Evolutionary conservation across 768 basidiomycete species (phyloP).

Genomic region (Boletales sp.): DNA sequence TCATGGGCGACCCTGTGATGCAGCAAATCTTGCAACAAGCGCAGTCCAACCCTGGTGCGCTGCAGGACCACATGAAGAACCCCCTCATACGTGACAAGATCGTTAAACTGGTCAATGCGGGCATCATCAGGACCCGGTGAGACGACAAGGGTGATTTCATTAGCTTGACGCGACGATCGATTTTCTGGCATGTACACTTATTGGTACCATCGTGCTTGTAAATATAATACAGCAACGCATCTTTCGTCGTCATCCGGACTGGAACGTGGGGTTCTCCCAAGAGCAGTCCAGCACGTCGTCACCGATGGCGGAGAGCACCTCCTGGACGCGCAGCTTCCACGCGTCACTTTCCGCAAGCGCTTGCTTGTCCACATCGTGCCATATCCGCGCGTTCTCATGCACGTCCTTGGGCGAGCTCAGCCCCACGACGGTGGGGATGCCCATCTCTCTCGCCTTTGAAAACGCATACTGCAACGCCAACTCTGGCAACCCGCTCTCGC

Average conservation of each 20-base stretch:
- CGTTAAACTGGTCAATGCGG: conserved; percentile 86
- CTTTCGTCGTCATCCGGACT: conserved; percentile 3
- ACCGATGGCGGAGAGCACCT: conserved; percentile 42
- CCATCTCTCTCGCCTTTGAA: conserved; percentile 38
- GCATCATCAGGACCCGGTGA: conserved; percentile 87
- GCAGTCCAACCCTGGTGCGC: conserved; percentile 79
- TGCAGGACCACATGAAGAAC: conserved; percentile 97
- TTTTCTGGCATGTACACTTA: conserved; percentile 19
- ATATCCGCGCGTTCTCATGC: conserved; percentile 65
- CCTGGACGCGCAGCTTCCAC: conserved; percentile 39
- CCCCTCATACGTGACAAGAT: conserved; percentile 77
- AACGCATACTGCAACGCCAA: conserved; percentile 76
- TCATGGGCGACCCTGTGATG: conserved; percentile 91
- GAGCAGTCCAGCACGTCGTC: conserved; percentile 55
- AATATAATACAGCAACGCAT: conserved; percentile 18
- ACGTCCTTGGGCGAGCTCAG: conserved; percentile 71
- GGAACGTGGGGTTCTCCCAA: conserved; percentile 58
- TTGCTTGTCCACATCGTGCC: conserved; percentile 54
- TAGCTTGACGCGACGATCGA: neutral
- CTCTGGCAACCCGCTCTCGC: conserved; percentile 45
- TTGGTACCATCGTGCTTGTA: conserved; percentile 20
- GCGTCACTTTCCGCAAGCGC: conserved; percentile 32
- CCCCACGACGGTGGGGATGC: conserved; percentile 67
- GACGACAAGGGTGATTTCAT: neutral
- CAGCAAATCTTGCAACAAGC: conserved; percentile 94